Conservation (phyloP, 2,329 filamentous ascomycete species). For the Fusarium solani-melongenae region DNA sequence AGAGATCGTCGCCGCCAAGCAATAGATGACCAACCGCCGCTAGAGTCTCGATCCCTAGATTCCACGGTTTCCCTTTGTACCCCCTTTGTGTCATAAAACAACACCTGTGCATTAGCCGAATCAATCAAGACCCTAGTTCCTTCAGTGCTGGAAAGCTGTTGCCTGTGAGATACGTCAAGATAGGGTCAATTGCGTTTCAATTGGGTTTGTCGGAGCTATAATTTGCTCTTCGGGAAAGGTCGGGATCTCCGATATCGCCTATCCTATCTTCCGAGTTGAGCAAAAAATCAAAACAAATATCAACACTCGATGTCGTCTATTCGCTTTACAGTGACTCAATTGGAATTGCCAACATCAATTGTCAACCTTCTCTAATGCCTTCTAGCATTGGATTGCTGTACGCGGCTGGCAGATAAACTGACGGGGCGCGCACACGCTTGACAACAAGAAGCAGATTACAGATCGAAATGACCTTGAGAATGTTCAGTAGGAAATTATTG, state of each 20-base stretch:
- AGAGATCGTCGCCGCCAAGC: conserved; percentile 73
- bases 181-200: conserved; percentile 31
- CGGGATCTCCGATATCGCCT: conserved; percentile 41
- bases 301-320: conserved; percentile 11
- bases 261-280: conserved; percentile 19
- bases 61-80: conserved; percentile 63
- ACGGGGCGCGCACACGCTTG: too few species aligned
- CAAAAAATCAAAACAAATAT: conserved; percentile 30
- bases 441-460: background rate
- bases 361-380: background rate
- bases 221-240: conserved; percentile 40
- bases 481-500: conserved; percentile 9
- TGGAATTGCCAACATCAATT: background rate
- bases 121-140: conserved; percentile 53
- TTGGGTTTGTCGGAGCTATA: conserved; percentile 36
- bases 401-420: background rate
- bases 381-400: background rate
- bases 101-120: conserved; percentile 72
- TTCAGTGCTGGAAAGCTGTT: conserved; percentile 30
- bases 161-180: conserved; percentile 34
- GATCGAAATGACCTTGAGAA: background rate
- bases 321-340: background rate
- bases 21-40: conserved; percentile 62
- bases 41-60: conserved; percentile 52
- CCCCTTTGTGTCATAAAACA: conserved; percentile 60